Conservation (phyloP, 441 rosid species). For the Macaranga tanarius region DNA sequence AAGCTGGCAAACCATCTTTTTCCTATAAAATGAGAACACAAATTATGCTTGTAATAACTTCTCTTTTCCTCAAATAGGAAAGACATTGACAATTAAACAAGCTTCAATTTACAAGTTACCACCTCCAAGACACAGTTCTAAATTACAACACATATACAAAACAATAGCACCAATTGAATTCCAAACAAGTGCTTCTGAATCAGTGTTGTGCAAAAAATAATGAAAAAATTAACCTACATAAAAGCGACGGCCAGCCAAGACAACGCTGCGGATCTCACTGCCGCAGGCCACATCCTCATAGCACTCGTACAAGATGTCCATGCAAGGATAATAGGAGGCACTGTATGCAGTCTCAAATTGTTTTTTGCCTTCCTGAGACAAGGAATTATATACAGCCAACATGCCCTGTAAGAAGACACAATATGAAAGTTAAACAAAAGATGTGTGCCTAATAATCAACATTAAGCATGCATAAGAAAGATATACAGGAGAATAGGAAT, state of each 20-base stretch:
- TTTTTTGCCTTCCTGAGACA: conserved; percentile 69
- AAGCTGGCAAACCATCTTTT: conserved; percentile 86
- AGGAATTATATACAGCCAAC: conserved; percentile 83
- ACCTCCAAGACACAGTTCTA: background rate
- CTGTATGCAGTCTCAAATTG: conserved; percentile 83
- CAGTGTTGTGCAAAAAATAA: too few species aligned
- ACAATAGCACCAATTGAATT: background rate
- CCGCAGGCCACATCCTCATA: conserved; percentile 94
- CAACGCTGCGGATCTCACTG: conserved; percentile 86
- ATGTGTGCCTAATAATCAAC: background rate
- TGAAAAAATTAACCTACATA: conserved; percentile 42
- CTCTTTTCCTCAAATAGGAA: background rate
- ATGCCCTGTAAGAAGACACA: conserved; percentile 52
- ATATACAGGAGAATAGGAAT: background rate
- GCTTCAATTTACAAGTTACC: background rate
- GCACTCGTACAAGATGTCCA: conserved; percentile 92
- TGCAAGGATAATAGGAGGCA: conserved; percentile 88
- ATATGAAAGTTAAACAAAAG: background rate
- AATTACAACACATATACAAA: background rate
- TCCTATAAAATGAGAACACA: conserved; percentile 44
- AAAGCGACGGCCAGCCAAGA: conserved; percentile 90
- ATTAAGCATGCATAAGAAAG: background rate
- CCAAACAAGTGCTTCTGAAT: background rate
- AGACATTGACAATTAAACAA: background rate
- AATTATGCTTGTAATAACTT: background rate